Evolutionary conservation across 495 filamentous ascomycete species (phyloP), one percentile per base, ranked within the genome.

Genomic region (Glutinoglossum americanum): DNA sequence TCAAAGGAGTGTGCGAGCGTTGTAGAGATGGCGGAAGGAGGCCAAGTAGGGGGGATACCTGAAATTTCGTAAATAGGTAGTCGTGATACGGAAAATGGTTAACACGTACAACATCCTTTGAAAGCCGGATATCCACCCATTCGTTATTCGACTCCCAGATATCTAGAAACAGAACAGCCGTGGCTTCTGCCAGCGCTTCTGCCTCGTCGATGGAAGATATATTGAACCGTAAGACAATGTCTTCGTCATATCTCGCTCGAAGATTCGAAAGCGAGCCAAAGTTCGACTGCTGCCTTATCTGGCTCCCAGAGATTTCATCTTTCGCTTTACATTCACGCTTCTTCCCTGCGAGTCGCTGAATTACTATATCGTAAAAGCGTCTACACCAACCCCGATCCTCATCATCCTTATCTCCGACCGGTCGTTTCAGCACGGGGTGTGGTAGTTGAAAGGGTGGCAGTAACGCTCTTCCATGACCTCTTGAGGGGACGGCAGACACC

Each of bases 201-300:
- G 85, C 84, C 62, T 98, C 85, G 27, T 80, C 75, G 11, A 72
- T 63, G 49, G 78, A 79, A 57, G 74, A 80, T 58, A 94, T 69
- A 64, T 85, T 86, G 75, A 96, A 96, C 17, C 92, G 81, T 39
- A 96, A 71, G 15, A 98, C 90, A 17, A 95, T 74, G 66, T 95
- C 83, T 47, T 81, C 77, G 49, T 78, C 80, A 66, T 96, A 95
- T 59, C 80, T 76, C 32, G 78, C 74, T 19, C 78, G 69, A 30
- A 82, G 70, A 32, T 72, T 78, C 5, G 72, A 66, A 5, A 73
- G 76, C 0, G 70, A 67, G 23, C 30, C 6, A 5, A 23, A 39
- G 32, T 11, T 17, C 15, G 49, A 30, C 25, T 27, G 49, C 17
- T n/a, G 28, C 13, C 1, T 23, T 11, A 32, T 27, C 5, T 15